Percentiles rank a stretch among this genome's conserved stretches.
phyloP scores from a whole-genome alignment of 2,329 filamentous ascomycete species.

The Alternaria novae-zelandiae region DNA sequence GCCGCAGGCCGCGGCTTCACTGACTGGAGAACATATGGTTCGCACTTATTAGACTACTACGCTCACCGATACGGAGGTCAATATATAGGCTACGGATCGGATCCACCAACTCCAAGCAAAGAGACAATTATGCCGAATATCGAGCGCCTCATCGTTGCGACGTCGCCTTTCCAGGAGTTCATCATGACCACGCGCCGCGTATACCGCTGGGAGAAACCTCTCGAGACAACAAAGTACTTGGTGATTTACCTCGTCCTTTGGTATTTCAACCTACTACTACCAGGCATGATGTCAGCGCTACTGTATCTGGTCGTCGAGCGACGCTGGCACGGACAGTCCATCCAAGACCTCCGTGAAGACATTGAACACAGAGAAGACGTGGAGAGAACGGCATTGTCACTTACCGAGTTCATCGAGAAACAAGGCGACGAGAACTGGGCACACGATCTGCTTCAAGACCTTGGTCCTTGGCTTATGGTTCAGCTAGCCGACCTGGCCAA shows the following conservation, averaged over 20 bases:
- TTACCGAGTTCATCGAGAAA: slow-evolving; percentile 48
- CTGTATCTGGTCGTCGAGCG: slow-evolving; percentile 34
- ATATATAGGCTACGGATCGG: slow-evolving; percentile 45
- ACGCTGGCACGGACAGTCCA: slow-evolving; percentile 21
- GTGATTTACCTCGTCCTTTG: slow-evolving; percentile 32
- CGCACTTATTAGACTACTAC: slow-evolving; percentile 36
- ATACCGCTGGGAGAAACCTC: slow-evolving; percentile 47
- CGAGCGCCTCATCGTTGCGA: slow-evolving; percentile 48
- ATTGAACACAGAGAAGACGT: slow-evolving; percentile 43
- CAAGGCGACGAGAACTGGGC: slow-evolving; percentile 47
- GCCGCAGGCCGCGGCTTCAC: slow-evolving; percentile 18
- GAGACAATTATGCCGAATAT: slow-evolving; percentile 44
- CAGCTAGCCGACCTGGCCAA: slow-evolving; percentile 46
- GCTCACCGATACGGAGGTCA: slow-evolving; percentile 46
- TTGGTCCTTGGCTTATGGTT: slow-evolving; percentile 46
- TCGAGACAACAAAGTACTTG: slow-evolving; percentile 40
- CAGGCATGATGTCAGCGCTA: slow-evolving; percentile 27
- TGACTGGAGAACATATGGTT: slow-evolving; percentile 39
- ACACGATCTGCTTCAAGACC: slow-evolving; percentile 28
- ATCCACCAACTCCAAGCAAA: slow-evolving; percentile 39
- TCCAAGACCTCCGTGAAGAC: slow-evolving; percentile 36
- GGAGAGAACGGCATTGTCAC: slow-evolving; percentile 35
- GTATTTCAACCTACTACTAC: slow-evolving; percentile 36
- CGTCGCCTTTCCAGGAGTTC: slow-evolving; percentile 45
- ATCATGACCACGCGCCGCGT: slow-evolving; percentile 44